These are phyloP conservation scores for Jatropha curcas DNA, from an alignment of 345 rosid genomes.

Conservation along the genomic window DNA sequence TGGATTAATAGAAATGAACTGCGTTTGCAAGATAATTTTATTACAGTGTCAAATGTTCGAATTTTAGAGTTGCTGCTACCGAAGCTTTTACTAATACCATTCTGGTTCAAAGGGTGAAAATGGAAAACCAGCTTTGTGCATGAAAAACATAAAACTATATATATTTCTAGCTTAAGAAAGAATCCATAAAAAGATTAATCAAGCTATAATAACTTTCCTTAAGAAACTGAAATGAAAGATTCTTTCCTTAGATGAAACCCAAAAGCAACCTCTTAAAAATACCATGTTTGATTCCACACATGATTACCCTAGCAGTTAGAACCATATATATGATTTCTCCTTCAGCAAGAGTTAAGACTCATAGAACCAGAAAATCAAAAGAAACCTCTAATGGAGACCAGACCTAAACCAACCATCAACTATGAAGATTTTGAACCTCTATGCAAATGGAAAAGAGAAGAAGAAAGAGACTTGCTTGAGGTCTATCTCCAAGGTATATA, in stretches of 20 bases:
- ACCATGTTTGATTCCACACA: too few relatives aligned
- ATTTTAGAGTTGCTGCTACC: too few relatives aligned
- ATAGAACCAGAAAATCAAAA: background rate
- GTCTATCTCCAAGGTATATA: slow-evolving; percentile 44
- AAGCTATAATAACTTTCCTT: slow-evolving; percentile 5
- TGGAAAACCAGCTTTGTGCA: too few relatives aligned
- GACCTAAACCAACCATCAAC: background rate
- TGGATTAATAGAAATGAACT: too few relatives aligned
- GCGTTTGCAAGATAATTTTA: too few relatives aligned
- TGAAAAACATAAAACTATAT: too few relatives aligned
- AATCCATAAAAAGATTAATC: background rate
- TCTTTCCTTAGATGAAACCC: background rate
- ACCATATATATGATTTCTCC: background rate
- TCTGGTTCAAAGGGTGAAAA: too few relatives aligned
- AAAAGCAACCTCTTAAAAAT: slow-evolving; percentile 3
- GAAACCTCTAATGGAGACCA: background rate
- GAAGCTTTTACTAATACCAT: too few relatives aligned
- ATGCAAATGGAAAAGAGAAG: slow-evolving; percentile 42
- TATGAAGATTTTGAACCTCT: slow-evolving; percentile 53
- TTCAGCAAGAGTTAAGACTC: background rate
- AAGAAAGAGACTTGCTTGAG: slow-evolving; percentile 36
- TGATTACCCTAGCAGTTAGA: too few relatives aligned
- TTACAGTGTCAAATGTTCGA: too few relatives aligned
- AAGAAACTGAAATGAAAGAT: background rate
- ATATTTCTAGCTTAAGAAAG: background rate